A percentile compares a stretch with the other conserved stretches of the same genome.
Conservation (phyloP, 495 filamentous ascomycete genomes). For the Aspergillus incahuasiensis region DNA sequence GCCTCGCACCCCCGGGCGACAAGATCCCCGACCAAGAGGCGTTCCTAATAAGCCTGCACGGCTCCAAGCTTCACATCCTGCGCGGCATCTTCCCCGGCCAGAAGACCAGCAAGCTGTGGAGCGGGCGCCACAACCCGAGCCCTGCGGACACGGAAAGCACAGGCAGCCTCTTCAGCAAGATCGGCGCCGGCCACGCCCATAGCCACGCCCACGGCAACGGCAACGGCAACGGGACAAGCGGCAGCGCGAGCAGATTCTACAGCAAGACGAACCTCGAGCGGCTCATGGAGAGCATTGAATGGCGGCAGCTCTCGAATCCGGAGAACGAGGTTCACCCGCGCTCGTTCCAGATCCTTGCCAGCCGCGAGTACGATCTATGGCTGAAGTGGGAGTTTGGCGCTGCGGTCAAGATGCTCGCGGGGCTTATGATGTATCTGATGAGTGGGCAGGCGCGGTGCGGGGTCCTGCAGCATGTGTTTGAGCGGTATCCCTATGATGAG, state of each 20-base stretch:
- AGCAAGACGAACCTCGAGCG: constrained; percentile 18
- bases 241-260: constrained; percentile 17
- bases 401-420: constrained; percentile 18
- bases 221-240: background rate
- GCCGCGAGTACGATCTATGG: constrained; percentile 32
- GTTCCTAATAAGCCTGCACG: constrained; percentile 30
- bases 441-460: constrained; percentile 28
- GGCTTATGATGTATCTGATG: constrained; percentile 26
- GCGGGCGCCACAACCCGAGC: constrained; percentile 15
- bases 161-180: background rate
- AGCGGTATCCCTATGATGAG: constrained; percentile 18
- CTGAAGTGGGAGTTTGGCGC: constrained; percentile 15
- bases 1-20: constrained; percentile 20
- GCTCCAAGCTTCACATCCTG: constrained; percentile 28
- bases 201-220: no score
- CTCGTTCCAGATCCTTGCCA: constrained; percentile 24
- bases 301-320: constrained; percentile 11
- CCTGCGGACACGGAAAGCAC: background rate
- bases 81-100: constrained; percentile 28
- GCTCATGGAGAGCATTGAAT: constrained; percentile 18
- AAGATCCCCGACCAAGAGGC: constrained; percentile 31
- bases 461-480: constrained; percentile 22
- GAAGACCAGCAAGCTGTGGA: constrained; percentile 27
- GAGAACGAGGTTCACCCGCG: constrained; percentile 16
- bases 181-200: no score